phyloP scores from a whole-genome alignment of 2,329 filamentous ascomycete genomes.

The Alternaria consortialis region DNA sequence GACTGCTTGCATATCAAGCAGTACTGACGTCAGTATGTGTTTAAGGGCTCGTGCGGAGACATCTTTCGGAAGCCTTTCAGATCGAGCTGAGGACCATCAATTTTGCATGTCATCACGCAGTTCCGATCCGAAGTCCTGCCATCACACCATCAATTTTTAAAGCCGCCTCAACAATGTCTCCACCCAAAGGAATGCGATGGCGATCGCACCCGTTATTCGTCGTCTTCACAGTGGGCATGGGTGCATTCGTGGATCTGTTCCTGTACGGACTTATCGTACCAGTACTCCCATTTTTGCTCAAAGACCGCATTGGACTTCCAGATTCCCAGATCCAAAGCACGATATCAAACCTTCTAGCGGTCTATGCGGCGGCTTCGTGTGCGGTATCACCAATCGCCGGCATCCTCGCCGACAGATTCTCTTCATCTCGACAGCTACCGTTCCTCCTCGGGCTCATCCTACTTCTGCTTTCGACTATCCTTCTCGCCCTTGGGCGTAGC shows the following conservation, averaged over 20 bases:
- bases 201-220: conserved; percentile 69
- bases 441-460: conserved; percentile 66
- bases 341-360: conserved; percentile 63
- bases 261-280: conserved; percentile 68
- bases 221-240: conserved; percentile 63
- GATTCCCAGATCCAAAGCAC: conserved; percentile 60
- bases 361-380: conserved; percentile 64
- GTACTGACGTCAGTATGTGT: conserved; percentile 10
- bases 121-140: neutral
- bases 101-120: neutral
- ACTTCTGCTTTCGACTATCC: conserved; percentile 63
- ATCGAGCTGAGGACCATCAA: neutral
- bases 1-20: neutral
- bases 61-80: neutral
- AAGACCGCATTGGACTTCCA: conserved; percentile 60
- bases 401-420: conserved; percentile 62
- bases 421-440: conserved; percentile 63
- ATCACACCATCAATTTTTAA: neutral
- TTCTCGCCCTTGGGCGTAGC: conserved; percentile 62
- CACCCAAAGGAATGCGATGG: conserved; percentile 55
- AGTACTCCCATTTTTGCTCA: conserved; percentile 66
- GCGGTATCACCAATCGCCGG: conserved; percentile 63
- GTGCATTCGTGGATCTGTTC: conserved; percentile 67
- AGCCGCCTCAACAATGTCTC: conserved; percentile 15
- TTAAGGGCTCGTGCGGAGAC: conserved; percentile 5